These are phyloP conservation scores for Rhizoclosmatium sp. DNA, from an alignment of 192 early-diverging fungal species.

Conservation along the genomic window DNA sequence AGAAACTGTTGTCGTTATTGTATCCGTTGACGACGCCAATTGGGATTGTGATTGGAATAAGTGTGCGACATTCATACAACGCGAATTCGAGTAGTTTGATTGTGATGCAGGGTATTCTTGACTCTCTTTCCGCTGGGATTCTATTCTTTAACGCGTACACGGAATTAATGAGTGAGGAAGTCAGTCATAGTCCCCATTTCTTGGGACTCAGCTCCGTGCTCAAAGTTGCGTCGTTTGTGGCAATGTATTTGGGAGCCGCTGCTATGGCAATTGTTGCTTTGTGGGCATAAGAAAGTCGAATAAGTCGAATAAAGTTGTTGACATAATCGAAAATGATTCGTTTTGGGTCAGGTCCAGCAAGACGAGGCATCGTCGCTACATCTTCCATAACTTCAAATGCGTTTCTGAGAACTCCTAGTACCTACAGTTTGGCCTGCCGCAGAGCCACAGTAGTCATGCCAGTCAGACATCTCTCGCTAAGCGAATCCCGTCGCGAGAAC, in stretches of 20 bases:
- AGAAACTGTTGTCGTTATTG: slow-evolving; percentile 36
- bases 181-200: slow-evolving; percentile 66
- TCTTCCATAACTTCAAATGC: no score
- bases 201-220: slow-evolving; percentile 36
- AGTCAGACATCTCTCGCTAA: background rate
- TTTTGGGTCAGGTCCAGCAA: no score
- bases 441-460: background rate
- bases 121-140: slow-evolving; percentile 81
- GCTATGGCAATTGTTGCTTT: slow-evolving; percentile 79
- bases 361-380: no score
- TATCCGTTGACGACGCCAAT: slow-evolving; percentile 83
- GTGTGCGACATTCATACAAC: slow-evolving; percentile 67
- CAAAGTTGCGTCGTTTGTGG: slow-evolving; percentile 63
- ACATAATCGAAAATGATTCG: no score
- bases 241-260: slow-evolving; percentile 77
- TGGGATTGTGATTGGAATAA: slow-evolving; percentile 82
- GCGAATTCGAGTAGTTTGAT: slow-evolving; percentile 60
- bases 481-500: background rate
- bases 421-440: background rate
- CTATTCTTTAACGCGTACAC: slow-evolving; percentile 81
- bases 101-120: slow-evolving; percentile 76
- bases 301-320: background rate
- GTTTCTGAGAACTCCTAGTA: background rate
- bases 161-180: slow-evolving; percentile 76
- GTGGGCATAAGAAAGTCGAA: slow-evolving; percentile 63